Evolutionary conservation across 2,329 filamentous ascomycete species (phyloP).

Genomic region (Colletotrichum horii): DNA sequence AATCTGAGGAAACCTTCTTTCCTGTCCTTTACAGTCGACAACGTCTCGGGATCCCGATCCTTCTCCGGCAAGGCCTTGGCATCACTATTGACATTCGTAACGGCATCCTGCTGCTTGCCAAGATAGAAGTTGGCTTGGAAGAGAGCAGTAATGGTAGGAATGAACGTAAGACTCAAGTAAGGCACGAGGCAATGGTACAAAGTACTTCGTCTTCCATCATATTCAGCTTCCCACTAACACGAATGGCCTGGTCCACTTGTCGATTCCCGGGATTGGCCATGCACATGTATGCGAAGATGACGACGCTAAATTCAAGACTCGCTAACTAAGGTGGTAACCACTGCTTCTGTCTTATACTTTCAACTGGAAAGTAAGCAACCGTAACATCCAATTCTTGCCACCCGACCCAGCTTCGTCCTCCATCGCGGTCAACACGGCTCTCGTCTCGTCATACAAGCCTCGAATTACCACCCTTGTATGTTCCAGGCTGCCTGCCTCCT

Average conservation of each 20-base stretch:
- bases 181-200: too few relatives aligned
- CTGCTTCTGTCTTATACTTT: neutral
- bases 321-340: neutral
- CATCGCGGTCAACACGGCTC: neutral
- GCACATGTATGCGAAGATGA: neutral
- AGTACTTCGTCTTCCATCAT: too few relatives aligned
- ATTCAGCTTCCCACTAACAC: too few relatives aligned
- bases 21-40: slow-evolving; percentile 23
- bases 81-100: too few relatives aligned
- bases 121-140: too few relatives aligned
- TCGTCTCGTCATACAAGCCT: neutral
- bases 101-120: too few relatives aligned
- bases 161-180: too few relatives aligned
- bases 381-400: neutral
- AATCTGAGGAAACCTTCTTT: slow-evolving; percentile 32
- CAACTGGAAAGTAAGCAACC: neutral
- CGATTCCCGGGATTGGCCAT: neutral
- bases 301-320: neutral
- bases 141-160: too few relatives aligned
- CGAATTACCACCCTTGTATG: neutral
- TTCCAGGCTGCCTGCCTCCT: neutral
- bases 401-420: neutral
- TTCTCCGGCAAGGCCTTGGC: too few relatives aligned
- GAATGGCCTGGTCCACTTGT: neutral
- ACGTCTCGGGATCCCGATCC: neutral